Evolutionary conservation across 2,329 filamentous ascomycete species (phyloP), one percentile per base, ranked within the genome.

Genomic region (Basipetospora chlamydospora): DNA sequence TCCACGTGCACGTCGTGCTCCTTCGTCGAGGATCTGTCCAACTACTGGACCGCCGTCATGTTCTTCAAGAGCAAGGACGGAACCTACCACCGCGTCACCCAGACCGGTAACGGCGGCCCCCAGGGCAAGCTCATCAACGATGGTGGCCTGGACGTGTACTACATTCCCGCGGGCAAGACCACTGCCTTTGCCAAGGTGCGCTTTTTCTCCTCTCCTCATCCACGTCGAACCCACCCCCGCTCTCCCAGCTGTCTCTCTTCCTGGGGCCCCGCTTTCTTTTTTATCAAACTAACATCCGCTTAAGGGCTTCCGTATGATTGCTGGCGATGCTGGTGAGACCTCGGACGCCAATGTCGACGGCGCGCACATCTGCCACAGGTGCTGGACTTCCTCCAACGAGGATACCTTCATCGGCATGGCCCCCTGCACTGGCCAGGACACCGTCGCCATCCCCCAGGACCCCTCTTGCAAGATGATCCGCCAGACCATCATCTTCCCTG

Each of bases 401-500:
- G 56, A 51, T 52, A 55, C 50, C 22, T 67, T 67, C 43, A 55
- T 64, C 5, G 65, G 64, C 25, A 62, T 60, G 28, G 62, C 63
- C 15, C 65, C 65, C 22, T 68, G 64, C 60, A 52, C 57, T 21
- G 64, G 63, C 26, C 52, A 46, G 41, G 65, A 68, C 48, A 67
- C 64, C 3, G 63, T 68, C 32, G 64, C 59, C 23, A 66, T 69
- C 39, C 64, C 65, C 39, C 48, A 49, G 11, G 50, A 56, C 40
- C 52, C 59, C 41, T 53, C 45, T 38, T 66, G 63, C 58, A 65
- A 66, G 54, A 64, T 66, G 57, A 66, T 67, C 54, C 60, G 64
- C 42, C 63, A 66, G 47, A 67, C 63, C 46, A 61, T 67, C 49
- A 64, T 66, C 50, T 67, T 67, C 54, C 59, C 59, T 5, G 52